Conservation (phyloP, 2,329 filamentous ascomycete species). For the Periconia digitata region DNA sequence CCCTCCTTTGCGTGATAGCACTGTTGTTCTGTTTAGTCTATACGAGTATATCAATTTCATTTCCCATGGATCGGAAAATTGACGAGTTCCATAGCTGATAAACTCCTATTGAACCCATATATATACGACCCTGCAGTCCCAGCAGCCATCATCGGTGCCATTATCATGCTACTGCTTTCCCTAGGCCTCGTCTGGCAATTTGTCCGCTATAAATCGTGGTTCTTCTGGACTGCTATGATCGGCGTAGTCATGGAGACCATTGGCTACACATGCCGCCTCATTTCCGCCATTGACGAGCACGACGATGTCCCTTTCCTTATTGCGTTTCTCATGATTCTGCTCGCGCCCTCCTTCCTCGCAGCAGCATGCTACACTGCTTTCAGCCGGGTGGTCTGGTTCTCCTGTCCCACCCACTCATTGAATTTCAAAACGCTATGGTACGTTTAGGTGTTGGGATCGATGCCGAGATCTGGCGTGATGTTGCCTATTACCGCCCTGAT, state of each 20-base stretch:
- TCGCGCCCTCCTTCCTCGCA: conserved; percentile 54
- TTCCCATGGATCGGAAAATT: too few species aligned
- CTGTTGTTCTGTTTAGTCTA: too few species aligned
- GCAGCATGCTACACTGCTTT: conserved; percentile 55
- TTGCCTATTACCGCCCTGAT: too few species aligned
- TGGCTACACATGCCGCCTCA: conserved; percentile 55
- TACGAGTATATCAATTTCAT: too few species aligned
- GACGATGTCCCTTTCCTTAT: conserved; percentile 42
- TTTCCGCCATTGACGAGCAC: conserved; percentile 42
- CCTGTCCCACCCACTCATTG: conserved; percentile 40
- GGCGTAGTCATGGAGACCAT: conserved; percentile 49
- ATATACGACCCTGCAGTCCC: conserved; percentile 52
- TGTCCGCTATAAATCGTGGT: conserved; percentile 38
- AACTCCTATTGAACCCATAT: conserved; percentile 44
- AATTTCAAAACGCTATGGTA: conserved; percentile 47
- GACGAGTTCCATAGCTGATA: too few species aligned
- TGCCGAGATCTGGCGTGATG: too few species aligned
- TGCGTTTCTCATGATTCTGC: conserved; percentile 50
- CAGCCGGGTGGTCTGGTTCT: conserved; percentile 49
- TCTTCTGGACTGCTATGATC: conserved; percentile 39
- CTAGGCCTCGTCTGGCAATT: conserved; percentile 35
- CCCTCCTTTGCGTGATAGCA: too few species aligned
- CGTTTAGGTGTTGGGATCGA: too few species aligned
- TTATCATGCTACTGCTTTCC: conserved; percentile 44
- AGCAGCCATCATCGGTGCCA: conserved; percentile 47